Base-by-base conservation (phyloP, 306 rosid genomes). In the Begonia masoniana region DNA sequence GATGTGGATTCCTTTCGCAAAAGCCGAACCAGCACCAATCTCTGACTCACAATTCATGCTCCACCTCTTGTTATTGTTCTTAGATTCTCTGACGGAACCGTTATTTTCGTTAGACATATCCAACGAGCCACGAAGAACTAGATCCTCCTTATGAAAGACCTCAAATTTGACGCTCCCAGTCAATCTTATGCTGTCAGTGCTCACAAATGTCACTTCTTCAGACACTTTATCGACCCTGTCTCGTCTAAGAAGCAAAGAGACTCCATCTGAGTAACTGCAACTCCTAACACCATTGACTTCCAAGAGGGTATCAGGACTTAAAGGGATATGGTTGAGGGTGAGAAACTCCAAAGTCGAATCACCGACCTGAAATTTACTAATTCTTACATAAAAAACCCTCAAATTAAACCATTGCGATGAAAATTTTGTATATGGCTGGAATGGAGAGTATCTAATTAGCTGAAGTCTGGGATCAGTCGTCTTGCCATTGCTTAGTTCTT, bases 191-290 rank as follows among this genome's bases (percentile, higher is more conserved):
- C 75, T 70, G 68, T 92, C 96, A 7, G 99, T 87, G 60, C 74
- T 79, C 66, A 92, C 96, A 72, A 83, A 92, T 49, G 84, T 87
- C 47, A 80, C 82, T 70, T 87, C 93, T 60, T 87, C 93, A 3
- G 89, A 87, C 66, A 77, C 79, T 78, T 72, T 87, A 69, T 92
- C 95, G 15, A 74, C 81, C n/a, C 96, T 70, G 54, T 87, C 95
- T 69, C 93, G 81, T 62, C 88, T 75, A 26, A 92, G 99, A 74
- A 79, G 72, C 23, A 93, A 83, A 63, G 83, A 72, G 60, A 76
- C 81, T 8, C 78, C 94, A 63, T 79, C 82, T 21, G 69, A 75
- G 73, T 76, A 68, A 62, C 69, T 68, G 74, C 81, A 64, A 54
- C 82, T 74, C 55, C 87, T 83, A 43, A 81, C 76, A 60, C 96